phyloP scores from a whole-genome alignment of 192 early-diverging fungal genomes.

The Podila horticola region DNA sequence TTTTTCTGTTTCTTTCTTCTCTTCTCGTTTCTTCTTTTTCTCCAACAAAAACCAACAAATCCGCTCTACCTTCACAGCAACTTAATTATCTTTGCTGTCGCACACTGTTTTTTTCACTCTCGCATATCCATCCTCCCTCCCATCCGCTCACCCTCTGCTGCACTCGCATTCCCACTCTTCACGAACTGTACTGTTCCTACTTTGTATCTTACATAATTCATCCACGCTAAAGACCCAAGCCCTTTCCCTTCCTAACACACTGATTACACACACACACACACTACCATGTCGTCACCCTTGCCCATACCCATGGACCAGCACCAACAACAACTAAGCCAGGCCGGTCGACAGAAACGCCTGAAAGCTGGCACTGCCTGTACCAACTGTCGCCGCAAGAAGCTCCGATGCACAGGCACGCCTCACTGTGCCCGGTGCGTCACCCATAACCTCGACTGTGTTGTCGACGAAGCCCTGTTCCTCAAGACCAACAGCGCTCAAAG shows the following conservation, averaged over 20 bases:
- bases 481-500: conserved; percentile 42
- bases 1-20: background rate
- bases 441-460: conserved; percentile 45
- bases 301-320: background rate
- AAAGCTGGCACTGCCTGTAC: conserved; percentile 50
- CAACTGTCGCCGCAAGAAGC: conserved; percentile 50
- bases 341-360: conserved; percentile 43
- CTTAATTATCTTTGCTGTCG: too few relatives aligned
- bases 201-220: too few relatives aligned
- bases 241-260: conserved; percentile 8
- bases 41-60: background rate
- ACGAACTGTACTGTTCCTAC: too few relatives aligned
- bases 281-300: background rate
- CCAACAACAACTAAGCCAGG: conserved; percentile 9
- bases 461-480: conserved; percentile 49
- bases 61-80: too few relatives aligned
- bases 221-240: too few relatives aligned
- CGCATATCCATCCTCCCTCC: too few relatives aligned
- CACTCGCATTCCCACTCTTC: too few relatives aligned
- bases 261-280: background rate
- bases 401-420: conserved; percentile 45
- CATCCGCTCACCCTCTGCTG: too few relatives aligned
- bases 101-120: too few relatives aligned
- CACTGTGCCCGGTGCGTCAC: conserved; percentile 40
- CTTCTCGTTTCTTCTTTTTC: background rate